Percentiles rank a stretch among this genome's conserved stretches.
Conservation (phyloP, 352 stramenopile species). For the Pythium chondricola region DNA sequence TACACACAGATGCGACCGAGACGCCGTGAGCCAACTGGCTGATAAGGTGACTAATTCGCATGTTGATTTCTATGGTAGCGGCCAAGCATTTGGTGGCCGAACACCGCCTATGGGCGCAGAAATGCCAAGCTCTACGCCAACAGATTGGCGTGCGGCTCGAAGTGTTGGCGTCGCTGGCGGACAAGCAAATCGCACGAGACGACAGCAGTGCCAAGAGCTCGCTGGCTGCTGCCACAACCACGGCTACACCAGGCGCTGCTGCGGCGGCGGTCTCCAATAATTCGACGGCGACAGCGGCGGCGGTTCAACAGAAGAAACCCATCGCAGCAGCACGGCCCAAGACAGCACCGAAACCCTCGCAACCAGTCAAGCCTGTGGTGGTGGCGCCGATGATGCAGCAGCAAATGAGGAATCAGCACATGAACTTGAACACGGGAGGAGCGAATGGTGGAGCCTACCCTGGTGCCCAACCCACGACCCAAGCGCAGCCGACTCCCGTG, state of each 20-base stretch:
- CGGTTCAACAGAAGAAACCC: too few relatives aligned
- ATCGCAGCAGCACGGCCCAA: background rate
- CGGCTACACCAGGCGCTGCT: background rate
- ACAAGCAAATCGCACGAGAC: conserved; percentile 72
- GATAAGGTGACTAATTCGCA: background rate
- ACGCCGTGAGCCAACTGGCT: too few relatives aligned
- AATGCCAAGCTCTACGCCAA: conserved; percentile 55
- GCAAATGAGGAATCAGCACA: background rate
- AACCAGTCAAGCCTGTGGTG: background rate
- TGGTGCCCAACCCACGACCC: background rate
- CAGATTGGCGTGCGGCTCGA: conserved; percentile 71
- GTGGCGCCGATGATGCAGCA: background rate
- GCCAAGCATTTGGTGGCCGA: conserved; percentile 42
- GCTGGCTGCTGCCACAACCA: conserved; percentile 6
- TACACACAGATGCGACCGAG: too few relatives aligned
- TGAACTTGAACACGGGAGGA: too few relatives aligned
- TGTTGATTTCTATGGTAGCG: conserved; percentile 22
- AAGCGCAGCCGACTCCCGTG: too few relatives aligned
- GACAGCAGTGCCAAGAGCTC: conserved; percentile 28
- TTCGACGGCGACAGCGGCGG: background rate
- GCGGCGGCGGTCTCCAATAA: background rate
- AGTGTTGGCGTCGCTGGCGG: conserved; percentile 65
- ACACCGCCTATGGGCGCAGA: conserved; percentile 70
- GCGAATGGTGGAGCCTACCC: too few relatives aligned
- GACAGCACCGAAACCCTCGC: background rate